These are phyloP conservation scores for Microcyclosporella mali DNA, from an alignment of 2,329 filamentous ascomycete species.

Conservation along the genomic window DNA sequence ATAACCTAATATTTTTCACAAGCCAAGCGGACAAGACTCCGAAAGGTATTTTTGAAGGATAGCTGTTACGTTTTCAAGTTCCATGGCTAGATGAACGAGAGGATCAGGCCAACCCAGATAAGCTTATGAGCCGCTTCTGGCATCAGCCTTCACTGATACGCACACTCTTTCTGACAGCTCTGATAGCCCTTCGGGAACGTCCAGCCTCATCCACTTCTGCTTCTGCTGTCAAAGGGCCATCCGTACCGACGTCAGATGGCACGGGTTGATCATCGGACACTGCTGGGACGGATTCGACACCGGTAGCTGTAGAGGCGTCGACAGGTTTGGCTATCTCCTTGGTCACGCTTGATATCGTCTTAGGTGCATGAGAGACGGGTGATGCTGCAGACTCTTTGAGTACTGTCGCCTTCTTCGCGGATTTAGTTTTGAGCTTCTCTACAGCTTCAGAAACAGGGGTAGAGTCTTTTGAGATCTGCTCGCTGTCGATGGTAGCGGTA, in stretches of 20 bases:
- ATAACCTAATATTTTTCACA: no score
- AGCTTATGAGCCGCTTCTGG: no score
- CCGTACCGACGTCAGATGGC: constrained; percentile 3
- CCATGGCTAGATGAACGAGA: no score
- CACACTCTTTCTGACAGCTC: constrained; percentile 28
- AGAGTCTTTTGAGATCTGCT: constrained; percentile 23
- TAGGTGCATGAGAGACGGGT: background rate
- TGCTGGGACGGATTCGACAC: background rate
- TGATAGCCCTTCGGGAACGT: constrained; percentile 21
- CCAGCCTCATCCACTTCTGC: constrained; percentile 13
- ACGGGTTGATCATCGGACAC: background rate
- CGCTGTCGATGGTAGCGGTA: constrained; percentile 12
- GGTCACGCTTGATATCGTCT: background rate
- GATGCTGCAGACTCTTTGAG: background rate
- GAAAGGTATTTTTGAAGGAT: no score
- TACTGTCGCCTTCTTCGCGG: background rate
- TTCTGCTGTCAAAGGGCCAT: constrained; percentile 6
- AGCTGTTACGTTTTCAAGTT: no score
- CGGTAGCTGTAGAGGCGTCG: background rate
- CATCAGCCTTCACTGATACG: constrained; percentile 27
- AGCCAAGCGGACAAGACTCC: no score
- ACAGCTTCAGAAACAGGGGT: constrained; percentile 20
- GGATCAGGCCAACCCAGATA: no score
- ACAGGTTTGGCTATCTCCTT: background rate
- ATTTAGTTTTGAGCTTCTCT: background rate